Conservation (phyloP, 2,329 filamentous ascomycete species). For the Thelonectria discophora region DNA sequence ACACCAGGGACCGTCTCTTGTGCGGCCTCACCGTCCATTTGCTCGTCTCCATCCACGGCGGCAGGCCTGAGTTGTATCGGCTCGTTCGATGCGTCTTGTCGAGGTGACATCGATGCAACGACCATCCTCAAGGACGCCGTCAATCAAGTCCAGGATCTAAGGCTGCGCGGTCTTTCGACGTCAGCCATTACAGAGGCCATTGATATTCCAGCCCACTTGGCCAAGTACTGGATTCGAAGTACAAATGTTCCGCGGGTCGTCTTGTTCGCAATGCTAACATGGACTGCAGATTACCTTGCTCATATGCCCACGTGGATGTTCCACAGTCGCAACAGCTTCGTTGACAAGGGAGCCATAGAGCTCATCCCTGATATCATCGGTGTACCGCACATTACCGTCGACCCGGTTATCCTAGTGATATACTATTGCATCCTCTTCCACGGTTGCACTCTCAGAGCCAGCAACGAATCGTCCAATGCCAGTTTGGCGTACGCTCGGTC, state of each 20-base stretch:
- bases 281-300: constrained; percentile 39
- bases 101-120: constrained; percentile 36
- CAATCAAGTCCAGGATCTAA: constrained; percentile 40
- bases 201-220: constrained; percentile 40
- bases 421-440: constrained; percentile 40
- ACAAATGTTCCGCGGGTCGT: background rate
- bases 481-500: constrained; percentile 36
- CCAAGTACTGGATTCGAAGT: constrained; percentile 44
- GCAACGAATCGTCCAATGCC: constrained; percentile 26
- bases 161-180: constrained; percentile 32
- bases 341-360: constrained; percentile 42
- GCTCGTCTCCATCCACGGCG: constrained; percentile 26
- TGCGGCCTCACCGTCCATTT: constrained; percentile 29
- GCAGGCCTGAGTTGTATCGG: constrained; percentile 16
- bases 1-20: constrained; percentile 11
- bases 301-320: constrained; percentile 45
- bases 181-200: constrained; percentile 39
- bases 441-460: constrained; percentile 38
- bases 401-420: constrained; percentile 20
- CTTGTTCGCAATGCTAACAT: background rate
- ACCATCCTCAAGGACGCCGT: constrained; percentile 44
- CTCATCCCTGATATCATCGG: constrained; percentile 40
- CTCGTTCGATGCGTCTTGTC: constrained; percentile 13
- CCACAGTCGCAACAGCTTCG: constrained; percentile 28
- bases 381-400: constrained; percentile 17